These are phyloP conservation scores for Candida fluviatilis DNA, from an alignment of 805 yeast species.

Conservation along the genomic window DNA sequence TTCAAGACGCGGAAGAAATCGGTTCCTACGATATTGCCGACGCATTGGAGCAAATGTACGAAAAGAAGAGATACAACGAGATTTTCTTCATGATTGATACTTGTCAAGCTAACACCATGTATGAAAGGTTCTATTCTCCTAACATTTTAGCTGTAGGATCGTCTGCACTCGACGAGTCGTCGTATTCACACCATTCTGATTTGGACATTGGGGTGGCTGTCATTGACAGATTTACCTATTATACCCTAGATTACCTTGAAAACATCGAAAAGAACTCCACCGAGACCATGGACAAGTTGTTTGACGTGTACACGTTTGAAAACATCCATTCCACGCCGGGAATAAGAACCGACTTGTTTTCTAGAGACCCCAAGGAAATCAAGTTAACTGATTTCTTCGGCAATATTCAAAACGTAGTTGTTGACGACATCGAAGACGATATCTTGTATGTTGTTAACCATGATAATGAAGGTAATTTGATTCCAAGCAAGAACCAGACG, in stretches of 20 bases:
- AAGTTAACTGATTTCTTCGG: constrained; percentile 92
- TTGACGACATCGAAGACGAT: constrained; percentile 54
- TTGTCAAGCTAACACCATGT: constrained; percentile 98
- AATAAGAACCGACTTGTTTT: constrained; percentile 75
- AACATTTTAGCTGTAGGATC: constrained; percentile 92
- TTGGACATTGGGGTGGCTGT: constrained; percentile 96
- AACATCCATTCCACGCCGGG: constrained; percentile 92
- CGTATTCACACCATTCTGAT: constrained; percentile 95
- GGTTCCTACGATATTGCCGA: constrained; percentile 95
- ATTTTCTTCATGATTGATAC: constrained; percentile 97
- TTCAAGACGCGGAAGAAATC: constrained; percentile 97
- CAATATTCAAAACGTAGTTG: constrained; percentile 74
- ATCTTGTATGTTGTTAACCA: constrained; percentile 32
- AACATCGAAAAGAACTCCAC: constrained; percentile 70
- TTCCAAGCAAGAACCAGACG: background rate
- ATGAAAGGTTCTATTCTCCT: constrained; percentile 85
- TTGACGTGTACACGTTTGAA: constrained; percentile 78
- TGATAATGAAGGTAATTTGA: constrained; percentile 18
- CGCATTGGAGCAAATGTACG: constrained; percentile 96
- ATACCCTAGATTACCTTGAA: constrained; percentile 84
- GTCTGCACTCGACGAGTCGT: constrained; percentile 78
- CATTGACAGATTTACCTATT: constrained; percentile 93
- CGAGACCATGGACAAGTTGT: constrained; percentile 74
- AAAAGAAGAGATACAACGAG: constrained; percentile 91
- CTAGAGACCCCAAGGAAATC: constrained; percentile 63